A percentile compares a stretch with the other conserved stretches of the same genome.
These are phyloP conservation scores for Orbilia blumenaviensis DNA, from an alignment of 2,329 filamentous ascomycete genomes.

Conservation along the genomic window DNA sequence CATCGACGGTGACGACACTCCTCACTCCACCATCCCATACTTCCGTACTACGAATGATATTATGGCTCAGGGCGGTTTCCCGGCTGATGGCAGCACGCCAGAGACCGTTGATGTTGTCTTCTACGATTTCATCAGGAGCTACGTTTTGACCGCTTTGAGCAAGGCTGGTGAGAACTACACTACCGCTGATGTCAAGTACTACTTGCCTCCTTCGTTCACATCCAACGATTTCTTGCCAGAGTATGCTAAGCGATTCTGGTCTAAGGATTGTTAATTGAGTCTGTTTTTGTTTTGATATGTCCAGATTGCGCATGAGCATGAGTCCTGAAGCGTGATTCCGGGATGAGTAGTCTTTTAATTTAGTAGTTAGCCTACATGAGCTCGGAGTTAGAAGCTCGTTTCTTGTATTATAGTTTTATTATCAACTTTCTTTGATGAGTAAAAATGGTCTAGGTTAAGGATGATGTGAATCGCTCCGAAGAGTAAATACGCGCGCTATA, in stretches of 20 bases:
- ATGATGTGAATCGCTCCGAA: too few relatives aligned
- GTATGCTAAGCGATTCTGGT: conserved; percentile 35
- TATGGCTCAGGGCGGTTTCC: conserved; percentile 73
- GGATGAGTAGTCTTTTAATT: conserved; percentile 2
- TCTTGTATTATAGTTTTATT: conserved; percentile 8
- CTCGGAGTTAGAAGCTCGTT: background rate
- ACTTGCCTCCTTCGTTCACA: conserved; percentile 34
- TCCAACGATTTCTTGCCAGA: conserved; percentile 51
- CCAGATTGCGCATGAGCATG: background rate
- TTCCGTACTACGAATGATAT: conserved; percentile 86
- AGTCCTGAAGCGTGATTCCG: conserved; percentile 9
- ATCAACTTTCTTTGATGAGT: background rate
- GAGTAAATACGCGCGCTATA: too few relatives aligned
- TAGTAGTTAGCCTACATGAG: background rate
- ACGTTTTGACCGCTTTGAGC: conserved; percentile 67
- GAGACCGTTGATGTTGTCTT: conserved; percentile 87
- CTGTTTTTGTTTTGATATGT: background rate
- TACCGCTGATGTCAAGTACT: conserved; percentile 7
- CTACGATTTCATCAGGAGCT: conserved; percentile 87
- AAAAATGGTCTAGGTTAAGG: too few relatives aligned
- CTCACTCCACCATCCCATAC: conserved; percentile 78
- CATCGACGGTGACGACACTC: conserved; percentile 85
- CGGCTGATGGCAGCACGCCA: conserved; percentile 65
- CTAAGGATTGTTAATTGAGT: conserved; percentile 41
- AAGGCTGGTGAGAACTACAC: conserved; percentile 37